Base-by-base conservation (phyloP, 345 rosid species). In the Cochlearia excelsa region DNA sequence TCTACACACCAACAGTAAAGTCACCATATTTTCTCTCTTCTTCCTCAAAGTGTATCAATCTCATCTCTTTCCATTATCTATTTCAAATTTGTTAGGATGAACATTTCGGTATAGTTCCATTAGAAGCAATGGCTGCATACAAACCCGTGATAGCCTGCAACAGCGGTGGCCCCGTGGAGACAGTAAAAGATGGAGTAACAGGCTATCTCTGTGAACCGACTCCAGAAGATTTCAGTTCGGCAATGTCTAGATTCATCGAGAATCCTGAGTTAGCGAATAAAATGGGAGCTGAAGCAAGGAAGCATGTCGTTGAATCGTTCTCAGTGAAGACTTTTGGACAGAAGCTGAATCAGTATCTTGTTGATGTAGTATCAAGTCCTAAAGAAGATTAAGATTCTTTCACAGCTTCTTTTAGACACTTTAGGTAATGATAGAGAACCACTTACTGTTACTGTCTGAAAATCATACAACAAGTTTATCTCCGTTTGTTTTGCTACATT, bases 121-220 rank as follows among this genome's bases (percentile, higher is more conserved):
- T 92, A 70, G 99, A 93, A 72, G 95, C 99, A 61, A 93, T 93
- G 97, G 97, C 95, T 8, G 91, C 99, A 5, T 49, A 78, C 59
- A 93, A 93, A 63, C 95, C 99, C 0, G 86, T 92, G 5, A 77
- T 34, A 34, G 95, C 99, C n/a, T 93, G 99, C 78, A 82, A 82
- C 57, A 92, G 97, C 26, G 98, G 98, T 34, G 95, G 94, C 27
- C 98, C 96, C 5, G 72, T 85, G 58, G 98, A 88, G 74, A 79
- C 97, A 0, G 65, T 92, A 9, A 85, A 73, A 83, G 74, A 72
- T 51, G 97, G 73, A 58, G 80, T 62, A 26, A 84, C 97, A 0
- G 97, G 99, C 26, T 89, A 82, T 72, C 97, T 92, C 26, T 85
- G 97, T 56, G 74, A 79, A 41, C 83, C 97, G 9, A 79, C 69